These are phyloP conservation scores for Diophrys appendiculata DNA, from an alignment of 73 alveolate genomes.

Conservation along the genomic window DNA sequence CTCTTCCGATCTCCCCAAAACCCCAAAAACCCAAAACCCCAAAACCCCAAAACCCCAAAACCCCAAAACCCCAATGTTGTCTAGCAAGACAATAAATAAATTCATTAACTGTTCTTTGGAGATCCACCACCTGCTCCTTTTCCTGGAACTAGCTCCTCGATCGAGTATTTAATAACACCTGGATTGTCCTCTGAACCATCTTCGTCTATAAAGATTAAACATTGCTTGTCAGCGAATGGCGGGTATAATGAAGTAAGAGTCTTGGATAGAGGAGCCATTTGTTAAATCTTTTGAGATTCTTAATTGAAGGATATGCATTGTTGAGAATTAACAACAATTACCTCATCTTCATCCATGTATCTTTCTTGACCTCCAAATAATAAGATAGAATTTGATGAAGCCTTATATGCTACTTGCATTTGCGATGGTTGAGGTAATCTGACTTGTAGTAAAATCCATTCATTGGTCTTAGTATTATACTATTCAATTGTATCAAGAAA, in stretches of 20 bases:
- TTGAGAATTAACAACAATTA: neutral
- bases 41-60: too few relatives aligned
- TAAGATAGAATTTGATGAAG: neutral
- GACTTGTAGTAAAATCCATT: neutral
- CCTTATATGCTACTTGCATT: neutral
- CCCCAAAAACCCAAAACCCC: too few relatives aligned
- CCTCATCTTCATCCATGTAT: neutral
- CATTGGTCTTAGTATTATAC: neutral
- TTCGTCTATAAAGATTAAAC: neutral
- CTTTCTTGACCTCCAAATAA: neutral
- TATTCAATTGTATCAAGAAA: conserved; percentile 3
- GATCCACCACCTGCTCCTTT: too few relatives aligned
- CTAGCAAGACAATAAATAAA: too few relatives aligned
- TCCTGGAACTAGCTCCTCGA: conserved; percentile 5
- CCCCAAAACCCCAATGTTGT: too few relatives aligned
- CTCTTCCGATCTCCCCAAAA: too few relatives aligned
- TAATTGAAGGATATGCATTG: neutral
- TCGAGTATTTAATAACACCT: conserved; percentile 1
- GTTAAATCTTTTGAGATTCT: neutral
- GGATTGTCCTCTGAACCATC: conserved; percentile 7
- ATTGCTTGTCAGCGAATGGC: neutral
- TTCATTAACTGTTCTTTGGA: too few relatives aligned
- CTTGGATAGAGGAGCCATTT: neutral
- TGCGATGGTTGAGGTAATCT: neutral
- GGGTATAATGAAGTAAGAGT: neutral